Percentiles rank a stretch among this genome's conserved stretches.
These are phyloP conservation scores for Magnolia changhungtana DNA, from an alignment of 164 flowering plant genomes.

Conservation along the genomic window DNA sequence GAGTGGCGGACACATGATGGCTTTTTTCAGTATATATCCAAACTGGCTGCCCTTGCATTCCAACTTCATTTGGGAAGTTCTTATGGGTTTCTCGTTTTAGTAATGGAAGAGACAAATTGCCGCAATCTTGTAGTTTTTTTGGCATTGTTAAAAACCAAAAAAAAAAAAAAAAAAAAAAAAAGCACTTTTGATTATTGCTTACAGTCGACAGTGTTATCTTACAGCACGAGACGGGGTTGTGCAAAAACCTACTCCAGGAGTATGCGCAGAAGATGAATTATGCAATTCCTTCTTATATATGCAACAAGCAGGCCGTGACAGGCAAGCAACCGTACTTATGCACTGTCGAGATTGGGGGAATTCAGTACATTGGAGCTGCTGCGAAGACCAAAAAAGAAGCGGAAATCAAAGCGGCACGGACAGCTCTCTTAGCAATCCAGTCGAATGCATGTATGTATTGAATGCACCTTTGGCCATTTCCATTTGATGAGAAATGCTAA, in stretches of 20 bases:
- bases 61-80: too few relatives aligned
- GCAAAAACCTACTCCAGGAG: slow-evolving; percentile 95
- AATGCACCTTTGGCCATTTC: not conserved
- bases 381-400: slow-evolving; percentile 94
- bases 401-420: slow-evolving; percentile 95
- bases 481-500: not conserved
- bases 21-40: too few relatives aligned
- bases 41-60: too few relatives aligned
- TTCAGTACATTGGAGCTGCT: slow-evolving; percentile 71
- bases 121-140: too few relatives aligned
- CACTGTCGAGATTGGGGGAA: slow-evolving; percentile 82
- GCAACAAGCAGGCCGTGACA: slow-evolving; percentile 38
- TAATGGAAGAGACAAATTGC: too few relatives aligned
- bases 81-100: too few relatives aligned
- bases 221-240: slow-evolving; percentile 89
- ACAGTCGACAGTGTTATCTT: not conserved
- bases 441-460: slow-evolving; percentile 19
- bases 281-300: slow-evolving; percentile 78
- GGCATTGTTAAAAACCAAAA: too few relatives aligned
- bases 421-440: slow-evolving; percentile 78
- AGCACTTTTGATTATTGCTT: too few relatives aligned
- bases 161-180: too few relatives aligned
- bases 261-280: slow-evolving; percentile 92
- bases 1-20: too few relatives aligned
- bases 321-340: slow-evolving; percentile 44